Conservation (phyloP, 768 basidiomycete genomes). For the Leucocoprinus birnbaumii region DNA sequence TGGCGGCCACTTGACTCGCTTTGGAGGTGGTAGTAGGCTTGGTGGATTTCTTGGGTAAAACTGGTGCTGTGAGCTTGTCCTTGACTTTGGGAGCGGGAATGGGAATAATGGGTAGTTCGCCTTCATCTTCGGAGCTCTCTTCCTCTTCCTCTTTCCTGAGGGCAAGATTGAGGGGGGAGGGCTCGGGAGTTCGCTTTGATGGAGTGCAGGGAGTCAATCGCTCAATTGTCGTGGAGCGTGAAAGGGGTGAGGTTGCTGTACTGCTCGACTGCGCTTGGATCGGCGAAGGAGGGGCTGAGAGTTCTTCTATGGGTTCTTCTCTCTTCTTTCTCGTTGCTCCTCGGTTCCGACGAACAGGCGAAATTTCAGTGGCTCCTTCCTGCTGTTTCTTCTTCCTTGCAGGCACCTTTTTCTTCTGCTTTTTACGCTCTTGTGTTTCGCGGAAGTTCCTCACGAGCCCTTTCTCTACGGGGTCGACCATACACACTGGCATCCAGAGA, state of each 20-base stretch:
- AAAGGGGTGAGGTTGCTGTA: background rate
- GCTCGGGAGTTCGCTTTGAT: background rate
- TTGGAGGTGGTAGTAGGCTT: background rate
- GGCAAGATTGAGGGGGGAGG: background rate
- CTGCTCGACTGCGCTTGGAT: background rate
- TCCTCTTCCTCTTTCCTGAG: background rate
- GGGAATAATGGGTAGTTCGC: slow-evolving; percentile 1
- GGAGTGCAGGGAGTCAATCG: background rate
- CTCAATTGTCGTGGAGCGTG: background rate
- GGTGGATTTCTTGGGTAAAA: background rate
- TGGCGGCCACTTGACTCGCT: background rate
- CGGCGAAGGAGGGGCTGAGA: background rate
- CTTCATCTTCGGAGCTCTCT: slow-evolving; percentile 2
- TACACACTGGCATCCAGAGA: slow-evolving; percentile 82
- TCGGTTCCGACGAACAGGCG: background rate
- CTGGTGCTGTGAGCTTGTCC: background rate
- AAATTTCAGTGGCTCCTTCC: background rate
- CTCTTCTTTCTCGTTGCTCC: background rate
- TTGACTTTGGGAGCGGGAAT: background rate
- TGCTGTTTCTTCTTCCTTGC: slow-evolving; percentile 9
- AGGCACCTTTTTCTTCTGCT: slow-evolving; percentile 46
- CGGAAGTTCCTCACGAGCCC: slow-evolving; percentile 62
- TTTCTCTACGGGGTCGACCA: slow-evolving; percentile 69
- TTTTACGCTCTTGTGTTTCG: slow-evolving; percentile 42
- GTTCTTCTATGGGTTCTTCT: background rate